A percentile compares a stretch with the other conserved stretches of the same genome.
Evolutionary conservation across 306 rosid species (phyloP).

Genomic region (Cicer judaicum): DNA sequence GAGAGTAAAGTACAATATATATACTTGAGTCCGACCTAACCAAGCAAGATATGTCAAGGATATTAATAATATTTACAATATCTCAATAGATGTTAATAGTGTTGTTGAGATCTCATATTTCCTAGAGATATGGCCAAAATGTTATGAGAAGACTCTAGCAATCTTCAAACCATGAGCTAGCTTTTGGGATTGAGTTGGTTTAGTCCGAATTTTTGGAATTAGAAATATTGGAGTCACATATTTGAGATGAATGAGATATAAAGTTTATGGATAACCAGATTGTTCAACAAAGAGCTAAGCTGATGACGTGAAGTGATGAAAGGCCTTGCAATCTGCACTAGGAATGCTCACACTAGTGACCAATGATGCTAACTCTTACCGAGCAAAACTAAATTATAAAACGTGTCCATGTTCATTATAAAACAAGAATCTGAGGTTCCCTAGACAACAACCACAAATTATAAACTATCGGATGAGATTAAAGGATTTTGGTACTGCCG

Average conservation of each 20-base stretch:
- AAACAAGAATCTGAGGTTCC: not conserved
- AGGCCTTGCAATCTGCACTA: not conserved
- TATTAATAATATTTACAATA: no score
- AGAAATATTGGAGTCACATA: not conserved
- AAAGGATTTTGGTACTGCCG: not conserved
- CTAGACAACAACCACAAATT: not conserved
- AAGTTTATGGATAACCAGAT: not conserved
- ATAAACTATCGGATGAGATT: not conserved
- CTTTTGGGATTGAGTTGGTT: not conserved
- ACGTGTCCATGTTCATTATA: not conserved
- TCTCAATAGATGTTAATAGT: no score
- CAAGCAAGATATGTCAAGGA: no score
- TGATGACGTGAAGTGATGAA: not conserved
- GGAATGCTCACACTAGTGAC: not conserved
- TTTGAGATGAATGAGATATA: not conserved
- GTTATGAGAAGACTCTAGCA: not conserved
- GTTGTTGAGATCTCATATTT: no score
- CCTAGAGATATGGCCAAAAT: no score
- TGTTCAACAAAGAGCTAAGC: not conserved
- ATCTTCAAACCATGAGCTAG: not conserved
- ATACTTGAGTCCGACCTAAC: no score
- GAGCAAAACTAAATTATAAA: not conserved
- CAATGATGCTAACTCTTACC: not conserved
- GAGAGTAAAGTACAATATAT: no score
- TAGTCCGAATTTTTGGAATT: not conserved